Percentiles rank a stretch among this genome's conserved stretches.
phyloP scores from a whole-genome alignment of 2,329 filamentous ascomycete genomes.

The Phialophora macrospora region DNA sequence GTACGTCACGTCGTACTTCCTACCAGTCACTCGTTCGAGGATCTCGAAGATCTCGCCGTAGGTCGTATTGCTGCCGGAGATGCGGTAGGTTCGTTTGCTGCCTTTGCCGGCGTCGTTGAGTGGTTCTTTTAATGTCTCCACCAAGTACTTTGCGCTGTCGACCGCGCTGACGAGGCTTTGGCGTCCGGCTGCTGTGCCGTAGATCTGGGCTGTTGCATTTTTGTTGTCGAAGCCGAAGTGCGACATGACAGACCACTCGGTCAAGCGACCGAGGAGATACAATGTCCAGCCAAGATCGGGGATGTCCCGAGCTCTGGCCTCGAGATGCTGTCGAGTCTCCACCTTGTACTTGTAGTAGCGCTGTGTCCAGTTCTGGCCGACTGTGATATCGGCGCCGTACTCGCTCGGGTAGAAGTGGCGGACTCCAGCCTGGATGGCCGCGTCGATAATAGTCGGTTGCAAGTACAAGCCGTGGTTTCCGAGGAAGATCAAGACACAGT shows the following conservation, averaged over 20 bases:
- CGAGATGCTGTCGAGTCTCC: conserved; percentile 40
- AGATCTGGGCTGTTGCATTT: conserved; percentile 16
- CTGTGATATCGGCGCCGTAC: conserved; percentile 29
- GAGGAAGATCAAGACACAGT: conserved; percentile 31
- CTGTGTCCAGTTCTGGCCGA: conserved; percentile 25
- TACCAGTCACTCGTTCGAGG: conserved; percentile 20
- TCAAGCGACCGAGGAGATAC: conserved; percentile 43
- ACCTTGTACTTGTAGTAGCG: conserved; percentile 41
- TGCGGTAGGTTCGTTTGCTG: conserved; percentile 21
- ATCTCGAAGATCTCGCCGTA: conserved; percentile 22
- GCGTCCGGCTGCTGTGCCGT: conserved; percentile 17
- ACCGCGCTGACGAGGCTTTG: conserved; percentile 22
- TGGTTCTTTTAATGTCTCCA: conserved; percentile 22
- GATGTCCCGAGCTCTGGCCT: conserved; percentile 31
- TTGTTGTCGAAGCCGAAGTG: conserved; percentile 25
- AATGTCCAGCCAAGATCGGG: conserved; percentile 42
- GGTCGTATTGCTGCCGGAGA: conserved; percentile 18
- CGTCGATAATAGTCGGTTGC: conserved; percentile 49
- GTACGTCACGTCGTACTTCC: conserved; percentile 22
- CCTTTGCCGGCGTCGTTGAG: conserved; percentile 2
- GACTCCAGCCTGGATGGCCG: conserved; percentile 47
- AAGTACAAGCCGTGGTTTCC: conserved; percentile 26
- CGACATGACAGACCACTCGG: conserved; percentile 43
- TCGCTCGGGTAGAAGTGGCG: conserved; percentile 51
- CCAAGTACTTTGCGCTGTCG: conserved; percentile 22